Evolutionary conservation across 2,329 filamentous ascomycete species (phyloP), one percentile per base, ranked within the genome.

Genomic region (Microdochium paspali): DNA sequence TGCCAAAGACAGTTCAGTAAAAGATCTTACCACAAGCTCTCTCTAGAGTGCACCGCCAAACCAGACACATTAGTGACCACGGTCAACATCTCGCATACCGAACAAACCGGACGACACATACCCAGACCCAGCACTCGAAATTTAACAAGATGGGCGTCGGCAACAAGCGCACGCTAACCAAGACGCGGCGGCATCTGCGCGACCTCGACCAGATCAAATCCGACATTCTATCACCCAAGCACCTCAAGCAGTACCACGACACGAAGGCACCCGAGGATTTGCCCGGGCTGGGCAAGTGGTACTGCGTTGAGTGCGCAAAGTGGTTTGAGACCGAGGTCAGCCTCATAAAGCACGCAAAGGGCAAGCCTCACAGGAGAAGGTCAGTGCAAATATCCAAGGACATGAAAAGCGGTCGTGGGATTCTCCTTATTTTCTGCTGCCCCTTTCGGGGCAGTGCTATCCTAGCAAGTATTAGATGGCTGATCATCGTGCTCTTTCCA

Each of bases 331-430:
- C 82, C 45, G 86, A 93, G 55, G 66, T 77, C 57, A 94, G 87
- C 57, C 71, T 95, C 49, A 73, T 76, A 30, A 74, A 79, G 24
- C 93, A 98, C 68, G 74, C 75, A 49, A 88, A 85, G 65, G 89
- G 88, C 57, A 98, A 96, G 70, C 88, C 87, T 54, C 93, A 98
- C 69, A 96, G 90, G 78, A 81, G 90, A 72, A 85, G 86, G 87
- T 89, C 61, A 54, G 66, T 60, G 45, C 24, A 30, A 24, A 24
- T 10, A 9, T 21, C 18, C 7, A 40, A 39, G 42, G 23, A 13
- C 6, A 10, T 21, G n/a, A 15, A 46, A 61, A 44, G 23, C 21
- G 31, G 32, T 25, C 44, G 24, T 39, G 32, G 44, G 44, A 28
- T 35, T 24, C 24, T 26, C 26, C 28, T 15, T 18, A 12, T 21